A percentile compares a stretch with the other conserved stretches of the same genome.
These are phyloP conservation scores for Suhomyces vadensis DNA, from an alignment of 805 yeast species.

Conservation along the genomic window DNA sequence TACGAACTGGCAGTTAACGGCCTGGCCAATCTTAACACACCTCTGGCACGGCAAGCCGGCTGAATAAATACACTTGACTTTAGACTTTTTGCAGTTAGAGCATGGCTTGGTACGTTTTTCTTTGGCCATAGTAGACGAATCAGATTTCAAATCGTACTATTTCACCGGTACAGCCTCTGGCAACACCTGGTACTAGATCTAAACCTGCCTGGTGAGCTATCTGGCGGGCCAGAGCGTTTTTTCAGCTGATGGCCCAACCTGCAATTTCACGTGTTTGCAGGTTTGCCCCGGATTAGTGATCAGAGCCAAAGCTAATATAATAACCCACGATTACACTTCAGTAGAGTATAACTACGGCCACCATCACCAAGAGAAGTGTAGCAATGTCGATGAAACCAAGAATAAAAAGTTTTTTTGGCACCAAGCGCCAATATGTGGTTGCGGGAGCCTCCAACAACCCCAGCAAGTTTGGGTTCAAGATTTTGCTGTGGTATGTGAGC, in stretches of 20 bases:
- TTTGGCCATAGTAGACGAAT: constrained; percentile 21
- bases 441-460: constrained; percentile 71
- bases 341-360: too few species aligned
- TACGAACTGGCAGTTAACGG: constrained; percentile 52
- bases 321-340: too few species aligned
- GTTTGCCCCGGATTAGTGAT: background rate
- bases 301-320: too few species aligned
- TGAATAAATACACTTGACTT: constrained; percentile 59
- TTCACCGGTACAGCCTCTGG: too few species aligned
- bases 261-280: background rate
- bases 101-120: constrained; percentile 60
- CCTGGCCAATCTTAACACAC: constrained; percentile 51
- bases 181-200: too few species aligned
- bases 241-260: too few species aligned
- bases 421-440: constrained; percentile 57
- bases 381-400: constrained; percentile 39
- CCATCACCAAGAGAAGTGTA: background rate
- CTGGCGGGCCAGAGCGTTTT: too few species aligned
- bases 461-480: constrained; percentile 67
- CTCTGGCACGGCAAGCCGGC: constrained; percentile 55
- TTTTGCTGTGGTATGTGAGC: constrained; percentile 63
- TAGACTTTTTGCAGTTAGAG: constrained; percentile 58
- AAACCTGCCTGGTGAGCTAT: too few species aligned
- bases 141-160: too few species aligned
- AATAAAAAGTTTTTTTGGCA: constrained; percentile 50